Evolutionary conservation across 352 stramenopile species (phyloP).

Genomic region (Globisporangium iwayamae): DNA sequence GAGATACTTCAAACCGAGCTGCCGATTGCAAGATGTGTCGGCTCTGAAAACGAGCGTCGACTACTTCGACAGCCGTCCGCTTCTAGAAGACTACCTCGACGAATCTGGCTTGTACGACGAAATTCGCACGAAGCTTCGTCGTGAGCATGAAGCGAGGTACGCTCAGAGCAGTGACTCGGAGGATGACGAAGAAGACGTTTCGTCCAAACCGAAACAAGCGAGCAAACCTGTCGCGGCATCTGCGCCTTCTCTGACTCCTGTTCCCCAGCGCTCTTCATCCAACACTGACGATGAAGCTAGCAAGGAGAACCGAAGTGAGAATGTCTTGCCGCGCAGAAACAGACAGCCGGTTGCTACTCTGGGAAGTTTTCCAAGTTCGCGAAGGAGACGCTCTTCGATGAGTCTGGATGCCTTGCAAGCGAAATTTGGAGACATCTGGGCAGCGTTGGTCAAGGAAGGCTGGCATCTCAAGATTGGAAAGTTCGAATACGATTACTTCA

Average conservation of each 20-base stretch:
- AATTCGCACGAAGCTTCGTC: conserved; percentile 36
- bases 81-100: conserved; percentile 46
- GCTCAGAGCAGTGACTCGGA: conserved; percentile 3
- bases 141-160: conserved; percentile 29
- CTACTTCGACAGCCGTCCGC: conserved; percentile 43
- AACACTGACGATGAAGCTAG: conserved; percentile 19
- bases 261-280: neutral
- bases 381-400: neutral
- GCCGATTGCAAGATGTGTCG: conserved; percentile 6
- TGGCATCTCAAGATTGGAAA: conserved; percentile 43
- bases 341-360: neutral
- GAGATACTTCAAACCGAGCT: conserved; percentile 49
- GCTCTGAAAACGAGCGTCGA: conserved; percentile 31
- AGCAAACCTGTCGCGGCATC: neutral
- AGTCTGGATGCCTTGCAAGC: conserved; percentile 20
- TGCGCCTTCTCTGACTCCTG: neutral
- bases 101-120: conserved; percentile 33
- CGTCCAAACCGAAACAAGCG: neutral
- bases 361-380: neutral
- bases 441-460: conserved; percentile 36
- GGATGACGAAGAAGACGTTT: conserved; percentile 1
- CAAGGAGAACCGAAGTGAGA: conserved; percentile 14
- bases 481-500: conserved; percentile 59
- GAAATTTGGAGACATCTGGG: conserved; percentile 68
- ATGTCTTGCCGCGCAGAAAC: neutral